Evolutionary conservation across 768 basidiomycete species (phyloP).

Genomic region (Leucogyrophana mollusca): DNA sequence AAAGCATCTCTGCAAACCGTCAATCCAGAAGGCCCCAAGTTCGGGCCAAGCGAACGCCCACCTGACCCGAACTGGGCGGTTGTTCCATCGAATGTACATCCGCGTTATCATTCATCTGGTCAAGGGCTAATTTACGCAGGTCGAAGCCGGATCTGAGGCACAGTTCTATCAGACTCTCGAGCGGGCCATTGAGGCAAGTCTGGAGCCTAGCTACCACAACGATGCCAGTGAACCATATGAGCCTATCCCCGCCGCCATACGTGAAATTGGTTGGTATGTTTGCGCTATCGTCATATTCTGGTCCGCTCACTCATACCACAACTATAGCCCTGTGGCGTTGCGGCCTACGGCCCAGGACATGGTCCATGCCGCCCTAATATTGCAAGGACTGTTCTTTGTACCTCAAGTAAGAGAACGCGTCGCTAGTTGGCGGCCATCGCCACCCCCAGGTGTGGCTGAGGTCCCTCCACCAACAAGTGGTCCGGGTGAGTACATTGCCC

Average conservation of each 20-base stretch:
- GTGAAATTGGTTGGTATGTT: slow-evolving; percentile 57
- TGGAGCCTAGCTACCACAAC: slow-evolving; percentile 42
- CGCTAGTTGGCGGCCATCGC: slow-evolving; percentile 34
- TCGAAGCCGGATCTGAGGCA: slow-evolving; percentile 33
- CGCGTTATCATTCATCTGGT: slow-evolving; percentile 6
- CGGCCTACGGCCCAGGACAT: slow-evolving; percentile 52
- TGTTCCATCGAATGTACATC: slow-evolving; percentile 63
- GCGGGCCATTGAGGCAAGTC: slow-evolving; percentile 71
- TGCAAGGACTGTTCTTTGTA: slow-evolving; percentile 56
- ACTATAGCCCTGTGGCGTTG: slow-evolving; percentile 63
- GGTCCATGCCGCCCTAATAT: slow-evolving; percentile 60
- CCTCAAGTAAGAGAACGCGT: slow-evolving; percentile 62
- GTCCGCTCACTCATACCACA: slow-evolving; percentile 1
- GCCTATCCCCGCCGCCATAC: slow-evolving; percentile 45
- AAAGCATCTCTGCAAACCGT: slow-evolving; percentile 48
- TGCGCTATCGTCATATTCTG: neutral
- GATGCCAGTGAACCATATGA: slow-evolving; percentile 51
- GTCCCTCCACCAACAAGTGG: slow-evolving; percentile 27
- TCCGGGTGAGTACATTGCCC: slow-evolving; percentile 33
- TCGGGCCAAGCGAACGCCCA: slow-evolving; percentile 60
- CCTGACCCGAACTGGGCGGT: slow-evolving; percentile 69
- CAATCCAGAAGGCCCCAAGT: slow-evolving; percentile 34
- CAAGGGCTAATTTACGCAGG: slow-evolving; percentile 19
- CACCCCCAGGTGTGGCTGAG: slow-evolving; percentile 15
- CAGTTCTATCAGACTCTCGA: slow-evolving; percentile 64